Percentiles rank a stretch among this genome's conserved stretches.
phyloP scores from a whole-genome alignment of 2,329 filamentous ascomycete species.

The Zymoseptoria ardabiliae region DNA sequence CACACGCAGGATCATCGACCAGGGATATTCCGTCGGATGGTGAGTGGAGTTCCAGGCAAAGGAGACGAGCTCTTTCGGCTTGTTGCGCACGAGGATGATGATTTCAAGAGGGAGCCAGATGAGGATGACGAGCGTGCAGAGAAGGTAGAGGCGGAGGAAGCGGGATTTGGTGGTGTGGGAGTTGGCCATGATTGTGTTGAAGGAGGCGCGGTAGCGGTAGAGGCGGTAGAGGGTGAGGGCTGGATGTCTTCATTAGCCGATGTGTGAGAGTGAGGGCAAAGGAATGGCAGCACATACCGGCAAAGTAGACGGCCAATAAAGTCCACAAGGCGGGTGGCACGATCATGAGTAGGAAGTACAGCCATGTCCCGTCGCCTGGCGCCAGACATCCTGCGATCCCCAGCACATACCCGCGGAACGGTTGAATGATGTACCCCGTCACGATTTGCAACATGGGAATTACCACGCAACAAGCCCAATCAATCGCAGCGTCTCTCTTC shows the following conservation, averaged over 20 bases:
- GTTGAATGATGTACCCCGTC: constrained; percentile 54
- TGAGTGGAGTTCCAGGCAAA: constrained; percentile 49
- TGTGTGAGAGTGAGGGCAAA: not conserved
- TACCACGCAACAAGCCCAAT: constrained; percentile 49
- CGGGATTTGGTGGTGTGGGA: constrained; percentile 50
- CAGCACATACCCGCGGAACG: constrained; percentile 50
- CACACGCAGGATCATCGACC: constrained; percentile 44
- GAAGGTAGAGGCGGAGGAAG: constrained; percentile 54
- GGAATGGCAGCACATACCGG: constrained; percentile 39
- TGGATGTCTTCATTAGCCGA: constrained; percentile 25
- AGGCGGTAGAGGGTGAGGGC: constrained; percentile 56
- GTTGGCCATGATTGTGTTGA: constrained; percentile 48
- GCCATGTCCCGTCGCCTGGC: constrained; percentile 51
- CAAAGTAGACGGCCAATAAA: constrained; percentile 48
- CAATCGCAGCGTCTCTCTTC: constrained; percentile 41
- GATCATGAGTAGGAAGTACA: constrained; percentile 45
- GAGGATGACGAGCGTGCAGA: constrained; percentile 46
- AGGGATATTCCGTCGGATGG: constrained; percentile 32
- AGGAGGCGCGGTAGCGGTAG: constrained; percentile 51
- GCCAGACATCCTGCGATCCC: constrained; percentile 54
- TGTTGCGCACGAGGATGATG: constrained; percentile 44
- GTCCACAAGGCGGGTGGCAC: constrained; percentile 52
- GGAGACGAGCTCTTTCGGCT: constrained; percentile 21
- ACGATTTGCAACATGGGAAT: constrained; percentile 50
- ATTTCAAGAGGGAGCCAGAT: constrained; percentile 47